Percentiles rank a stretch among this genome's conserved stretches.
phyloP scores from a whole-genome alignment of 345 rosid species.

The Carallia pectinifolia region DNA sequence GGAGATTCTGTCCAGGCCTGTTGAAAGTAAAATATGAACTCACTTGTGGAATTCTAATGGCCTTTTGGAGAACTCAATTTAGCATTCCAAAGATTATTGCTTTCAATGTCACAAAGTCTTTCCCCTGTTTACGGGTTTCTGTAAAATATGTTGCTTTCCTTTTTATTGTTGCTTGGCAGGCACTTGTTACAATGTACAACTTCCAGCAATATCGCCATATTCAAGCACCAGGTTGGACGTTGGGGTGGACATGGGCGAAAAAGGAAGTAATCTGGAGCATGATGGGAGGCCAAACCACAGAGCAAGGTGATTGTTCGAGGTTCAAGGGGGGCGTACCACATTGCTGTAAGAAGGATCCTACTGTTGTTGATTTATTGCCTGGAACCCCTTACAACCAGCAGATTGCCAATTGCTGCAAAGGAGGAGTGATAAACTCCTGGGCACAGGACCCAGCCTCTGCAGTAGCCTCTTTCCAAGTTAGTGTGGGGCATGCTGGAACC shows the following conservation, averaged over 20 bases:
- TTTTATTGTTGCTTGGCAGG: background rate
- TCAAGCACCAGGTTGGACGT: conserved; percentile 6
- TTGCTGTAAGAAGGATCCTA: conserved; percentile 10
- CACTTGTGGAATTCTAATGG: too few species aligned
- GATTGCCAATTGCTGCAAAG: conserved; percentile 9
- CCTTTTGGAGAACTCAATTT: background rate
- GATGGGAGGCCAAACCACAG: conserved; percentile 5
- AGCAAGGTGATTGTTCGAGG: conserved; percentile 7
- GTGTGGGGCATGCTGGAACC: conserved; percentile 6
- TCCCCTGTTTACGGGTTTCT: background rate
- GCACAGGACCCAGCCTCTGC: conserved; percentile 3
- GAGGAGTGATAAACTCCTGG: background rate
- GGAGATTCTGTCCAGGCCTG: too few species aligned
- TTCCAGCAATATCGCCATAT: conserved; percentile 6
- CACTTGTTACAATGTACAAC: conserved; percentile 8
- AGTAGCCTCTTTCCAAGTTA: conserved; percentile 1
- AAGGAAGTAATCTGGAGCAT: conserved; percentile 9
- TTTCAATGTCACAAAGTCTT: background rate
- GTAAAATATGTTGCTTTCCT: background rate
- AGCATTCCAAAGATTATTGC: background rate
- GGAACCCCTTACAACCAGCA: conserved; percentile 14
- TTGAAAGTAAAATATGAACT: background rate
- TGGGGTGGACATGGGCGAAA: conserved; percentile 2
- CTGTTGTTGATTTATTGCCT: conserved; percentile 1
- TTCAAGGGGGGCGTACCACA: conserved; percentile 9